phyloP scores from a whole-genome alignment of 768 basidiomycete species.

The Crassisporium funariophilum region DNA sequence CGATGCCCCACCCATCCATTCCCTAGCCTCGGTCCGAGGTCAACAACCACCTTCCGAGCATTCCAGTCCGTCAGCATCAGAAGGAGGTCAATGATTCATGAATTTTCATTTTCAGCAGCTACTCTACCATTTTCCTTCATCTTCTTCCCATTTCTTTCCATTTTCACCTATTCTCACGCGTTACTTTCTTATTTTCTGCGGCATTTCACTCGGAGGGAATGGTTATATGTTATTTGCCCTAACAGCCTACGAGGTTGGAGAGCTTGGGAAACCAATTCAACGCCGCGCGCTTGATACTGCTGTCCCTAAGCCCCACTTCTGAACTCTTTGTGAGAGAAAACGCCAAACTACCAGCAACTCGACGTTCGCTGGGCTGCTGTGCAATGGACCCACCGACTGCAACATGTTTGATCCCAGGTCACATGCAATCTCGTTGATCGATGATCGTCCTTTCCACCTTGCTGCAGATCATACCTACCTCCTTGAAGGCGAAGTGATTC shows the following conservation, averaged over 20 bases:
- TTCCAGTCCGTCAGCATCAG: slow-evolving; percentile 57
- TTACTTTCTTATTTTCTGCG: slow-evolving; percentile 27
- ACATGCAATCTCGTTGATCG: slow-evolving; percentile 28
- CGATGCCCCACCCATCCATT: slow-evolving; percentile 49
- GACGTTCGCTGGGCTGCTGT: slow-evolving; percentile 16
- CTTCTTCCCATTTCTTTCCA: slow-evolving; percentile 22
- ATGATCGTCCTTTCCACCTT: slow-evolving; percentile 25
- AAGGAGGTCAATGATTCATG: slow-evolving; percentile 45
- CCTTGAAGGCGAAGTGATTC: slow-evolving; percentile 32
- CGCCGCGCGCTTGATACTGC: slow-evolving; percentile 24
- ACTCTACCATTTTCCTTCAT: slow-evolving; percentile 30
- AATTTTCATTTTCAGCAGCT: slow-evolving; percentile 35
- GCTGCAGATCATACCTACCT: slow-evolving; percentile 26
- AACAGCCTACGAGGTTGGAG: slow-evolving; percentile 13
- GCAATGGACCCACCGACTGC: slow-evolving; percentile 13
- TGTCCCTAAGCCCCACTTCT: slow-evolving; percentile 5
- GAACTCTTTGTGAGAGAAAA: slow-evolving; percentile 11
- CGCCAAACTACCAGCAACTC: slow-evolving; percentile 9
- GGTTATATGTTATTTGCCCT: slow-evolving; percentile 27
- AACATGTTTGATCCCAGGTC: slow-evolving; percentile 23
- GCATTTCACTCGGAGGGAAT: slow-evolving; percentile 30
- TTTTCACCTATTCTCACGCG: slow-evolving; percentile 20
- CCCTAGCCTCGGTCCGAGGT: slow-evolving; percentile 56
- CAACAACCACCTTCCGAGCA: slow-evolving; percentile 67
- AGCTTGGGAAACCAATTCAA: slow-evolving; percentile 20